phyloP scores from a whole-genome alignment of 441 rosid species.

The Lepidium campestre region DNA sequence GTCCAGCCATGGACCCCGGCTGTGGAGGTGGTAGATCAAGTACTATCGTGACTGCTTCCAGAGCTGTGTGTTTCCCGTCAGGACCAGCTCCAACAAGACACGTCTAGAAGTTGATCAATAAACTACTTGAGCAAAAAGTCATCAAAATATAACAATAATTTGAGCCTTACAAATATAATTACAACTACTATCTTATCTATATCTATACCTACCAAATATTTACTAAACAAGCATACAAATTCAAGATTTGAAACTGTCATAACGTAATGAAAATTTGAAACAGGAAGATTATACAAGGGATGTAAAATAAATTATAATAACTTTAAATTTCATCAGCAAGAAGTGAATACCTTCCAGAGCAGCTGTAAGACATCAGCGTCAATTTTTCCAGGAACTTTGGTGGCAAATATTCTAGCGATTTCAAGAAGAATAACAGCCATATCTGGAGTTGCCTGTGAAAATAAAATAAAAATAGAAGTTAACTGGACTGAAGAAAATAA shows the following conservation, averaged over 20 bases:
- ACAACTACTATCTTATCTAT: background rate
- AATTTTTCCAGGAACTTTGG: conserved; percentile 99
- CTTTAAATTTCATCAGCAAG: background rate
- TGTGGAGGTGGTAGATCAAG: conserved; percentile 99
- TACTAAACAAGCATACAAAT: conserved; percentile 11
- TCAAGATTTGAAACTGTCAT: conserved; percentile 2
- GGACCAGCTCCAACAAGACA: conserved; percentile 99
- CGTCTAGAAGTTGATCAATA: conserved; percentile 45
- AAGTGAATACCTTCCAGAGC: conserved; percentile 82
- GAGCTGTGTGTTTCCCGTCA: conserved; percentile 95
- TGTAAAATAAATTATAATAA: background rate
- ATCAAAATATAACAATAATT: conserved; percentile 5
- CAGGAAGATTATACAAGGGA: background rate
- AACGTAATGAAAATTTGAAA: background rate
- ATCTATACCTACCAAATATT: background rate
- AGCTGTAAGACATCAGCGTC: conserved; percentile 98
- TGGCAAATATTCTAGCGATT: conserved; percentile 98
- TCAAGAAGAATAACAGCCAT: conserved; percentile 99
- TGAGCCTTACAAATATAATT: background rate
- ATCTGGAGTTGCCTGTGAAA: conserved; percentile 89
- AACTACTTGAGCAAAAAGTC: conserved; percentile 2
- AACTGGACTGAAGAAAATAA: background rate
- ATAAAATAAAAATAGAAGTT: background rate
- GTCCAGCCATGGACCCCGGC: conserved; percentile 92
- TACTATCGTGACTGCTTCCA: conserved; percentile 99